Percentiles rank a stretch among this genome's conserved stretches.
These are phyloP conservation scores for Senecio squalidus DNA, from an alignment of 140 eudicot species.

Conservation along the genomic window DNA sequence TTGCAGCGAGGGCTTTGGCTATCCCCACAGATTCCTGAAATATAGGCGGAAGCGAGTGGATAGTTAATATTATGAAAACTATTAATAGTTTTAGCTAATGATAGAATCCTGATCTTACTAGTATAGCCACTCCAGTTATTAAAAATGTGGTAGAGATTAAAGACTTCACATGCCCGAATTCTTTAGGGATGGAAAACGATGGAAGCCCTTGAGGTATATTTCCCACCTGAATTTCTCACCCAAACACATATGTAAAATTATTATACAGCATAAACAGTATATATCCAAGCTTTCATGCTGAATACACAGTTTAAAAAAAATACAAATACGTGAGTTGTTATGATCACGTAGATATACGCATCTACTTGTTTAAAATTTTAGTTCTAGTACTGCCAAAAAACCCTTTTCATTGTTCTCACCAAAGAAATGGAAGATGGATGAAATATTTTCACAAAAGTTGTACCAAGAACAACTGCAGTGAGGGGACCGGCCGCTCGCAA, in stretches of 20 bases:
- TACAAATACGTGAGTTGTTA: too few relatives aligned
- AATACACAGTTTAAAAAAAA: background rate
- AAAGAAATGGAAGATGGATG: slow-evolving; percentile 83
- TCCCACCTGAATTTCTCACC: slow-evolving; percentile 64
- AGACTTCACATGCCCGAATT: slow-evolving; percentile 54
- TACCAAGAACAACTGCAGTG: slow-evolving; percentile 93
- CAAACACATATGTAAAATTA: slow-evolving; percentile 12
- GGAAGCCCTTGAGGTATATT: slow-evolving; percentile 98
- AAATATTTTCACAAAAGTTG: slow-evolving; percentile 72
- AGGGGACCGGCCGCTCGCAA: slow-evolving; percentile 93
- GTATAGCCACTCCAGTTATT: slow-evolving; percentile 95
- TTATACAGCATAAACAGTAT: background rate
- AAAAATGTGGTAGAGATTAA: slow-evolving; percentile 80
- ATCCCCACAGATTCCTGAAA: slow-evolving; percentile 96
- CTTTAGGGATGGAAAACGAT: slow-evolving; percentile 80
- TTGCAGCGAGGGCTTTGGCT: slow-evolving; percentile 97
- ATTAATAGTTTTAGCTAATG: background rate
- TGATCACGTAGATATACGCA: too few relatives aligned
- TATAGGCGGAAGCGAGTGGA: background rate
- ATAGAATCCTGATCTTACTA: slow-evolving; percentile 42
- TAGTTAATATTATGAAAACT: background rate
- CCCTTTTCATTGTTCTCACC: slow-evolving; percentile 46
- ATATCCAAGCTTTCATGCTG: background rate
- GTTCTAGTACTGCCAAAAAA: slow-evolving; percentile 9
- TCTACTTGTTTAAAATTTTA: slow-evolving; percentile 7